Evolutionary conservation across 768 basidiomycete species (phyloP).

Genomic region (Boletus subcaerulescens): DNA sequence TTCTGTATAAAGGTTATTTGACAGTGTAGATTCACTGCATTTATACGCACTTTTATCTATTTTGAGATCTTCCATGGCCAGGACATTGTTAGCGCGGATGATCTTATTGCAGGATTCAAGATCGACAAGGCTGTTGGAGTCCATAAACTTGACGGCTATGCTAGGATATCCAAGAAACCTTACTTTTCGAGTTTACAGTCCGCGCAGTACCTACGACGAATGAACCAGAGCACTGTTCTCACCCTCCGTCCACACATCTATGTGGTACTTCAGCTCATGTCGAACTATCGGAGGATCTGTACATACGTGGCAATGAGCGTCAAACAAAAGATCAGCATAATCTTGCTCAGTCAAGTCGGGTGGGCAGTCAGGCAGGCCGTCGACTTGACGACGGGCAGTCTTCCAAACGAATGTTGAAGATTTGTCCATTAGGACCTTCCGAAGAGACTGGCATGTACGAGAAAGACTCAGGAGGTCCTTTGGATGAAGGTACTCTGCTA

Average conservation of each 20-base stretch:
- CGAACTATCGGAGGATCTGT: neutral
- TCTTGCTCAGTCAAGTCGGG: conserved; percentile 41
- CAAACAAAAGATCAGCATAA: conserved; percentile 40
- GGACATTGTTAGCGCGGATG: neutral
- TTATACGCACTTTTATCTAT: neutral
- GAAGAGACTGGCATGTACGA: neutral
- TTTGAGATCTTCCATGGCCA: neutral
- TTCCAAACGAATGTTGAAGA: neutral
- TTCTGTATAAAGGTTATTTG: neutral
- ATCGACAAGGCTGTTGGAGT: neutral
- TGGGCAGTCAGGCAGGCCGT: conserved; percentile 36
- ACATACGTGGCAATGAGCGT: conserved; percentile 18
- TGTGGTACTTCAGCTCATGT: neutral
- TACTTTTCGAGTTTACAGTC: neutral
- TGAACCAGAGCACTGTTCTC: neutral
- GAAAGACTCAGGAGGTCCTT: neutral
- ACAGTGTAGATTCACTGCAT: neutral
- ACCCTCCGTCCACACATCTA: conserved; percentile 7
- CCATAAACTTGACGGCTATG: neutral
- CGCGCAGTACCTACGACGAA: conserved; percentile 16
- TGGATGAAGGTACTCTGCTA: neutral
- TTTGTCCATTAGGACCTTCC: neutral
- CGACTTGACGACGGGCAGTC: neutral
- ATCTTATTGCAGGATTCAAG: neutral
- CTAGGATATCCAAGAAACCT: neutral